Conservation (phyloP, 768 basidiomycete species). For the Tricholoma matsutake region DNA sequence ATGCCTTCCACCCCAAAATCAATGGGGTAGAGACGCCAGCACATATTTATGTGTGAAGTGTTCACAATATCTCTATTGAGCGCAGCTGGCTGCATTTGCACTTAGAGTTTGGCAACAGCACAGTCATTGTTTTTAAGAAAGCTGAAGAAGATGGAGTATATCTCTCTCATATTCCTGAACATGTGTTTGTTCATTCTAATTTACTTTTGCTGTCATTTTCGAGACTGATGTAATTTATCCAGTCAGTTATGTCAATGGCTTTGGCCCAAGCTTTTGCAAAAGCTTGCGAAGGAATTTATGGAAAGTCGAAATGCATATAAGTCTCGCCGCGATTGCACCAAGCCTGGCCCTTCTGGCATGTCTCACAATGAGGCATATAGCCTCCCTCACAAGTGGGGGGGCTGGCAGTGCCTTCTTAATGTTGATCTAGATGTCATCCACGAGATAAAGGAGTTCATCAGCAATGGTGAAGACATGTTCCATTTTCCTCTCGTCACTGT, state of each 20-base stretch:
- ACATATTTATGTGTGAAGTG: conserved; percentile 28
- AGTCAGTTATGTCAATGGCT: not conserved
- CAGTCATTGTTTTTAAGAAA: conserved; percentile 17
- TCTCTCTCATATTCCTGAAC: conserved; percentile 16
- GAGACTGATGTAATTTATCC: not conserved
- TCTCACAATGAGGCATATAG: no score
- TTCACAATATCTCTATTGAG: conserved; percentile 35
- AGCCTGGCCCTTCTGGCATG: no score
- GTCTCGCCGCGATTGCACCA: not conserved
- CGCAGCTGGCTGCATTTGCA: conserved; percentile 31
- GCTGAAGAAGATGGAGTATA: conserved; percentile 22
- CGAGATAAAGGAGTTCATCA: no score
- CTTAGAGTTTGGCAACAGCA: conserved; percentile 31
- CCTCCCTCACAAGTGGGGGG: not conserved
- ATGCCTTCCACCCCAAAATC: conserved; percentile 25
- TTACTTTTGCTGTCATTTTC: not conserved
- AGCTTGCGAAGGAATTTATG: not conserved
- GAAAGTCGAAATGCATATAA: not conserved
- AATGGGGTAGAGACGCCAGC: conserved; percentile 22
- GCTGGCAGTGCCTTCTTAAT: not conserved
- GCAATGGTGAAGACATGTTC: no score
- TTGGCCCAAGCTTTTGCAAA: no score
- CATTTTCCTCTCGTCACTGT: not conserved
- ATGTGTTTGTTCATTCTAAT: conserved; percentile 23
- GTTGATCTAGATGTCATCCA: not conserved